Base-by-base conservation (phyloP, 2,329 filamentous ascomycete species). In the Curvularia spicifera region DNA sequence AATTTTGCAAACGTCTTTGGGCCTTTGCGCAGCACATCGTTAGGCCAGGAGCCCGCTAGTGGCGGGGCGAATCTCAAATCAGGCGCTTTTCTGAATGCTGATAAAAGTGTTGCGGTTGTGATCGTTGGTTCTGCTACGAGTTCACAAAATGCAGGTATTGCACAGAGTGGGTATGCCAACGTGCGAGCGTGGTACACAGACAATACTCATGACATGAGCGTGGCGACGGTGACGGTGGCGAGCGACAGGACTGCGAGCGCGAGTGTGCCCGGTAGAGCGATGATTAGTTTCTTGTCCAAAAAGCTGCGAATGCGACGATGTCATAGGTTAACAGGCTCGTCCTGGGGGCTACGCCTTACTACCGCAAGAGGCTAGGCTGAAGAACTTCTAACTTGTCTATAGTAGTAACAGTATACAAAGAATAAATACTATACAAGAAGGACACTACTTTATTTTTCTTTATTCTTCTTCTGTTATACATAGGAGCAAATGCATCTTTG, bases 161-260 rank as follows among this genome's bases (percentile, higher is more conserved):
- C 39, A 28, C 10, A 67, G 28, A 29, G 53, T 12, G 65, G 57
- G 5, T 51, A 56, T 39, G 48, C 62, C 26, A 57, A 18, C 24
- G 65, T 64, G 15, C 57, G 46, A 44, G 71, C 71, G 6, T 73
- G 66, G 64, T 64, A 65, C 31, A 72, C 69, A 8, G 71, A 72
- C 60, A 70, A 69, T 50, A 57, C 64, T 20, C 56, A 68, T 54
- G 67, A 50, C 5, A 46, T 46, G 42, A 39, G 42, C 29, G 43
- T 2, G 2, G 51, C 8, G n/a, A 33, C 37, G 12, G 67, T 69
- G 2, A 62, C 61, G 18, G 50, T 71, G 33, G 65, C 50, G 0
- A 64, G 22, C 3, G 22, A 24, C 22, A 4, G 22, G 22, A 24
- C 4, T 24, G 4, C 3, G 22, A 24, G 3, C 4, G 22, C 22